Base-by-base conservation (phyloP, 345 rosid species). In the Aurinia saxatilis region DNA sequence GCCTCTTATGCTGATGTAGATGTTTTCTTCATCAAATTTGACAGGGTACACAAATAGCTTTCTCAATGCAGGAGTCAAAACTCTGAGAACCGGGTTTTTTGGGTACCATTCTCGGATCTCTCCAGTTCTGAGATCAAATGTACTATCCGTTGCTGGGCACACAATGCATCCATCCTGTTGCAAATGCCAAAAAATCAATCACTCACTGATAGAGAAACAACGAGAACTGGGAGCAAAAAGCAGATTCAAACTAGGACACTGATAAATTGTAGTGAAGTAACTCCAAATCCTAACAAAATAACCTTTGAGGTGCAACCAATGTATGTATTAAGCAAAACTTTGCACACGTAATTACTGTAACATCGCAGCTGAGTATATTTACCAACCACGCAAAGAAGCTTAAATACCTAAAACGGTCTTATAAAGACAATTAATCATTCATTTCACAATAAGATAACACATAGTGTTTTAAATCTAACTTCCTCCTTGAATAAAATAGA, bases 91-190 rank as follows among this genome's bases (percentile, higher is more conserved):
- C 2, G 95, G 85, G 76, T 87, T 92, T 36, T 92, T 92, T 0
- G 98, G 98, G 60, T 92, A 92, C 98, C 98, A 92, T 49, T 85
- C 96, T 71, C 62, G 74, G 72, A 85, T 77, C 9, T 74, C 91
- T 63, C 98, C 96, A 5, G 80, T 83, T 50, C 57, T 73, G 6
- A 92, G 91, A 71, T 87, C 89, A 63, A 86, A 92, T 7, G 91
- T 81, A 77, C 96, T 92, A 23, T 92, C 95, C 6, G 95, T 92
- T 12, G 96, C 63, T 2, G 98, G 98, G 70, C 95, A 92, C 68
- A 89, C 90, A 50, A 92, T 84, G 66, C 95, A 87, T 31, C 96
- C 98, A 72, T 89, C 98, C 95, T 88, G 77, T 42, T 12, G 51
- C 51, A 51, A 58, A 34, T 8, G 9, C 17, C 67, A 52, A 50